A percentile compares a stretch with the other conserved stretches of the same genome.
Conservation (phyloP, 768 basidiomycete genomes). For the Pleurotus tuber-regium region DNA sequence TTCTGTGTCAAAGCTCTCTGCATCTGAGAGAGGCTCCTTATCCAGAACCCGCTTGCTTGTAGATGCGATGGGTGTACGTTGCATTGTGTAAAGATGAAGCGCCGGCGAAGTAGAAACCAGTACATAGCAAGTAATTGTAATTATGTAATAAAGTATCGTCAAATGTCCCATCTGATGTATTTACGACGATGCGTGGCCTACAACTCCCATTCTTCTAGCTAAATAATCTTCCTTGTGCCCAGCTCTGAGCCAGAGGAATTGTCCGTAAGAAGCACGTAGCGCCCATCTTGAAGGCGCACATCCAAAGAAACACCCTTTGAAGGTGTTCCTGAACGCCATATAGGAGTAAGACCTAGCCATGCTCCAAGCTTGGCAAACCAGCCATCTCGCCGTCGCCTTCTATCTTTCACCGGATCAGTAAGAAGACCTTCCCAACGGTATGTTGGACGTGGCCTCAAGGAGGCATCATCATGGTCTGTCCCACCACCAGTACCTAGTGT, state of each 20-base stretch:
- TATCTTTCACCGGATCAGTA: constrained; percentile 43
- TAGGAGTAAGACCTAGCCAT: constrained; percentile 67
- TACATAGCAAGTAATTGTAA: no score
- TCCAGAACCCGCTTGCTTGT: constrained; percentile 31
- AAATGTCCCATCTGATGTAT: no score
- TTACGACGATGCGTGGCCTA: no score
- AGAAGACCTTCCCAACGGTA: constrained; percentile 74
- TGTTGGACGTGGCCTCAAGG: constrained; percentile 56
- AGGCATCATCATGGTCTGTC: constrained; percentile 65
- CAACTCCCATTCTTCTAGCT: no score
- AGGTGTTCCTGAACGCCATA: constrained; percentile 50
- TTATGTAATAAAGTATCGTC: no score
- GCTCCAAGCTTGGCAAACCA: constrained; percentile 56
- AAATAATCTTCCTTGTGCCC: neutral
- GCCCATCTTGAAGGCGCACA: constrained; percentile 52
- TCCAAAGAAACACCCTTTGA: constrained; percentile 62
- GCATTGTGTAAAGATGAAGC: constrained; percentile 11
- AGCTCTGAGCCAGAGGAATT: neutral
- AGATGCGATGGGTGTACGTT: constrained; percentile 19
- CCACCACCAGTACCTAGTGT: constrained; percentile 68
- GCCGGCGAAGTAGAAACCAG: no score
- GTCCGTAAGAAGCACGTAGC: constrained; percentile 46
- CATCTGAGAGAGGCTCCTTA: constrained; percentile 37
- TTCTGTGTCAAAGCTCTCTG: constrained; percentile 26
- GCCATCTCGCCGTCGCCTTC: constrained; percentile 20